These are phyloP conservation scores for Camelina laxa DNA, from an alignment of 345 rosid species.

Conservation along the genomic window DNA sequence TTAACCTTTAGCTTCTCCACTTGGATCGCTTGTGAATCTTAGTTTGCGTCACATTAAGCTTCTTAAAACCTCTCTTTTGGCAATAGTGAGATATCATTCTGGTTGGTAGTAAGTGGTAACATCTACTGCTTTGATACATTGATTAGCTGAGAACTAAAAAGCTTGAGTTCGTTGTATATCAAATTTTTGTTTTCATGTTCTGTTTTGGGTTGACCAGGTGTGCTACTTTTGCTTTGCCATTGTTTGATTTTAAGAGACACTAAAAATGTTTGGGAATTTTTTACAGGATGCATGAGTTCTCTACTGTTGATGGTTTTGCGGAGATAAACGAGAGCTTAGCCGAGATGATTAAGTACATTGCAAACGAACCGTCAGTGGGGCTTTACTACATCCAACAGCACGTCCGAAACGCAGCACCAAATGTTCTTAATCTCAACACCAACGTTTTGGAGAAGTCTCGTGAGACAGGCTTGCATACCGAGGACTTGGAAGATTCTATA, in stretches of 20 bases:
- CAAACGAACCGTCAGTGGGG: conserved; percentile 93
- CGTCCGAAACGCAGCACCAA: conserved; percentile 72
- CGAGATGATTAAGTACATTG: conserved; percentile 91
- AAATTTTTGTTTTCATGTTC: neutral
- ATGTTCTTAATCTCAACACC: conserved; percentile 61
- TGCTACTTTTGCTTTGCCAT: neutral
- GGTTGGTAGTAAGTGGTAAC: neutral
- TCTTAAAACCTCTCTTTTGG: neutral
- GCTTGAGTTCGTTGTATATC: neutral
- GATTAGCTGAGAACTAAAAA: neutral
- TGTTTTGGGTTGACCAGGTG: neutral
- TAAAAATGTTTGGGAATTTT: neutral
- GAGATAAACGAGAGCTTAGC: conserved; percentile 86
- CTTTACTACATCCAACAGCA: conserved; percentile 92
- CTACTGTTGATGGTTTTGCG: conserved; percentile 86
- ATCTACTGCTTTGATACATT: neutral
- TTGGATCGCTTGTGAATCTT: conserved; percentile 2
- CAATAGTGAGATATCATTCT: neutral
- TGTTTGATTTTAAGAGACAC: neutral
- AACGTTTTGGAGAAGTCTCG: conserved; percentile 60
- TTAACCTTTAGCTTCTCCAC: neutral
- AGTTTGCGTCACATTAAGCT: conserved; percentile 10
- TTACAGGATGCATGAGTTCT: conserved; percentile 90
- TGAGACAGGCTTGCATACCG: conserved; percentile 67
- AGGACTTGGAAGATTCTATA: conserved; percentile 85